Conservation (phyloP, 108 stramenopile genomes). For the Cyclotella cryptica region DNA sequence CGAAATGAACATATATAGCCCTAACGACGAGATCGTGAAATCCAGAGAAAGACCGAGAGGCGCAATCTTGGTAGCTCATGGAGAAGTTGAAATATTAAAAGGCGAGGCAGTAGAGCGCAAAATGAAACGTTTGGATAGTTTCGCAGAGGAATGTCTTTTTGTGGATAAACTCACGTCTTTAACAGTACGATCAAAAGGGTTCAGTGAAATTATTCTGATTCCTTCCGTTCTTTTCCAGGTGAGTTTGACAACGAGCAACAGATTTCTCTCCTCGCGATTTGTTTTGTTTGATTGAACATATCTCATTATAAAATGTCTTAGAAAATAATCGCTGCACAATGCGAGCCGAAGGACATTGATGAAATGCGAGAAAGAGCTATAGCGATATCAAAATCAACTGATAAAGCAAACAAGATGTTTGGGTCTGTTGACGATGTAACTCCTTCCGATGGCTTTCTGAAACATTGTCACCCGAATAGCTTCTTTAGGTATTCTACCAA, state of each 20-base stretch:
- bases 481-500: background rate
- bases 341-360: slow-evolving; percentile 41
- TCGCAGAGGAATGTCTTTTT: slow-evolving; percentile 52
- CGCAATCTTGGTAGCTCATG: slow-evolving; percentile 36
- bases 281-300: slow-evolving; percentile 1
- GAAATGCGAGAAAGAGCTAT: slow-evolving; percentile 42
- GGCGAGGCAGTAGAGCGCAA: slow-evolving; percentile 48
- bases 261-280: background rate
- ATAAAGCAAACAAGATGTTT: slow-evolving; percentile 58
- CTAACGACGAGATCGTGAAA: slow-evolving; percentile 55
- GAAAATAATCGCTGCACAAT: slow-evolving; percentile 44
- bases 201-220: slow-evolving; percentile 49
- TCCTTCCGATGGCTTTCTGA: slow-evolving; percentile 21
- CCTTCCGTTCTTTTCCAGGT: slow-evolving; percentile 45
- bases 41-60: slow-evolving; percentile 38
- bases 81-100: slow-evolving; percentile 49
- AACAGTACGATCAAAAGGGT: slow-evolving; percentile 43
- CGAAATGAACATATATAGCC: slow-evolving; percentile 52
- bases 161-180: slow-evolving; percentile 23
- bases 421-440: slow-evolving; percentile 47
- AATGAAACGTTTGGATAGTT: slow-evolving; percentile 49
- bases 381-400: slow-evolving; percentile 22
- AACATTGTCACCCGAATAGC: slow-evolving; percentile 42
- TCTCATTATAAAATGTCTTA: slow-evolving; percentile 15
- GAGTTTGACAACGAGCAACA: background rate